Percentiles rank a stretch among this genome's conserved stretches.
Conservation (phyloP, 164 flowering plant genomes). For the Taxillus chinensis region DNA sequence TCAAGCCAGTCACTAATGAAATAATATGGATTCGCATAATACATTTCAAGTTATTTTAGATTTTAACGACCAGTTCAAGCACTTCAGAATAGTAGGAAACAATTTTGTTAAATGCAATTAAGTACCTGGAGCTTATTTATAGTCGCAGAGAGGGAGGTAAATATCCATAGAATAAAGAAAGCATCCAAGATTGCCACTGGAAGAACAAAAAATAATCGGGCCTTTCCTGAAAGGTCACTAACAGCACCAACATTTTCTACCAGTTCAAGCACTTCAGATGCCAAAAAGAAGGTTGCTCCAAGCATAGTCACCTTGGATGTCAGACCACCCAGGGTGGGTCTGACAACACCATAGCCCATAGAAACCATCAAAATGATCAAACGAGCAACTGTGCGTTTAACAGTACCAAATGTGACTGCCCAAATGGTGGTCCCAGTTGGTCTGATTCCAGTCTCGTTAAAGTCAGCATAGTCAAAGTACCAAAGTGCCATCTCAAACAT, state of each 20-base stretch:
- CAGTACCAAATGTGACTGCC: constrained; percentile 91
- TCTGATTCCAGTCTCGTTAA: constrained; percentile 78
- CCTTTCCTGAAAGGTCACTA: constrained; percentile 87
- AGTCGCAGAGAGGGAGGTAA: constrained; percentile 88
- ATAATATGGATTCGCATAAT: too few species aligned
- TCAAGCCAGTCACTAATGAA: too few species aligned
- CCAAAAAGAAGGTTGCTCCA: constrained; percentile 83
- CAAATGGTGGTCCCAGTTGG: constrained; percentile 79
- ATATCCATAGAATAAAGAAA: constrained; percentile 95
- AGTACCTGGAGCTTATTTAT: constrained; percentile 91
- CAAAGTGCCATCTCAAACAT: constrained; percentile 97
- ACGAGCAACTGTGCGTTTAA: constrained; percentile 80
- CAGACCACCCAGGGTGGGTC: constrained; percentile 93
- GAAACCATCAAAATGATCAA: constrained; percentile 79
- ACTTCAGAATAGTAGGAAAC: not conserved
- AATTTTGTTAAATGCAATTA: not conserved
- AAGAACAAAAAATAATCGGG: constrained; percentile 80
- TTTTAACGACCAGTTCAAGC: too few species aligned
- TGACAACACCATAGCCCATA: constrained; percentile 98
- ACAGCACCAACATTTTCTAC: constrained; percentile 90
- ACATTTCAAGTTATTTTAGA: too few species aligned
- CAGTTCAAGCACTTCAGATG: constrained; percentile 90
- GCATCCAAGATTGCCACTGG: constrained; percentile 95
- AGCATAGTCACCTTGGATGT: constrained; percentile 93
- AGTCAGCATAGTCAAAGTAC: constrained; percentile 92